Evolutionary conservation across 306 rosid species (phyloP).

Genomic region (Malus sylvestris): DNA sequence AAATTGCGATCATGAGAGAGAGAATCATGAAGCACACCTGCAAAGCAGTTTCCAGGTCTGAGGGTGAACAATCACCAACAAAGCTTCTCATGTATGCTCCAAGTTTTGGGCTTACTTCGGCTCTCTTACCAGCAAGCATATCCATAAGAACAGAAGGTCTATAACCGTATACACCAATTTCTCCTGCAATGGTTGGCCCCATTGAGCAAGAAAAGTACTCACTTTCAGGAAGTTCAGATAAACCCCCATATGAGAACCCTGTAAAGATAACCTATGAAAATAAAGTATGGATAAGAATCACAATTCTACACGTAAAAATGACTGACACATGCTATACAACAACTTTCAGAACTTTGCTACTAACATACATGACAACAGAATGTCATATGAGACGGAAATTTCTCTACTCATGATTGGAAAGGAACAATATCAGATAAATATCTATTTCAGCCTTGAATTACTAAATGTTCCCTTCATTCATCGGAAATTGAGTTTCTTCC

Average conservation of each 20-base stretch:
- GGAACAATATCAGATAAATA: neutral
- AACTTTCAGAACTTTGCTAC: neutral
- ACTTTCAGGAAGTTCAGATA: conserved; percentile 80
- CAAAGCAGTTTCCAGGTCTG: conserved; percentile 95
- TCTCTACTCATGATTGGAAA: neutral
- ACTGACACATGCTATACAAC: neutral
- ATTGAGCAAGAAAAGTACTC: conserved; percentile 90
- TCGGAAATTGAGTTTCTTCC: neutral
- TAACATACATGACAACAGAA: neutral
- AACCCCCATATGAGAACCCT: conserved; percentile 92
- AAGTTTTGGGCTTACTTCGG: conserved; percentile 86
- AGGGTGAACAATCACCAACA: conserved; percentile 89
- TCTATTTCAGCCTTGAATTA: neutral
- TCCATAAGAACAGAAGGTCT: conserved; percentile 86
- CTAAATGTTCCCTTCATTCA: neutral
- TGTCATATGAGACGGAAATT: neutral
- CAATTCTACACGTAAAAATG: neutral
- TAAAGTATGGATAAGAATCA: conserved; percentile 27
- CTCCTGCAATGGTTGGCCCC: conserved; percentile 96
- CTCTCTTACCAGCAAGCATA: conserved; percentile 98
- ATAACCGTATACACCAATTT: conserved; percentile 94
- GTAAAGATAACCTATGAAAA: conserved; percentile 79
- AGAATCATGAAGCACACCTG: conserved; percentile 56
- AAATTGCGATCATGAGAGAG: neutral
- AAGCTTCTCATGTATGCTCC: conserved; percentile 98